These are phyloP conservation scores for Filosporella fistucella DNA, from an alignment of 495 filamentous ascomycete genomes.

Conservation along the genomic window DNA sequence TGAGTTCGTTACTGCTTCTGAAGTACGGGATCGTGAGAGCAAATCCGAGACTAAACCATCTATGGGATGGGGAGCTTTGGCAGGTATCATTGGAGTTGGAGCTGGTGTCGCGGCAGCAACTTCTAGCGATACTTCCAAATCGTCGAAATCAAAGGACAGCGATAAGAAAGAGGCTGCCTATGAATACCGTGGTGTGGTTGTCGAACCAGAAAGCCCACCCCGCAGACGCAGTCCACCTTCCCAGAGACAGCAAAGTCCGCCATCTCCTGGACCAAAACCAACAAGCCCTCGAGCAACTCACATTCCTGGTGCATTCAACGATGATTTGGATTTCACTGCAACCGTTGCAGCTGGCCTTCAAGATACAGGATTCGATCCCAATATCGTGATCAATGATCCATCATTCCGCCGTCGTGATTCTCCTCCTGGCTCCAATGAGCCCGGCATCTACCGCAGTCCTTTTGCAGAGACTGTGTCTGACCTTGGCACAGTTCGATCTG, in stretches of 20 bases:
- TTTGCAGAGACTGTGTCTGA: conserved; percentile 39
- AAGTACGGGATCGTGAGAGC: conserved; percentile 16
- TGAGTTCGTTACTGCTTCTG: conserved; percentile 15
- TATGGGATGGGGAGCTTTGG: conserved; percentile 34
- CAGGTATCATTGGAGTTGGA: conserved; percentile 31
- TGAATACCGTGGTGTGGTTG: conserved; percentile 17
- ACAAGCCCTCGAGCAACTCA: conserved; percentile 19
- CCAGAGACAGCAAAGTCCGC: conserved; percentile 6
- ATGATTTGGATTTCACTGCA: conserved; percentile 66
- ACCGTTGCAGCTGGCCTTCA: conserved; percentile 64
- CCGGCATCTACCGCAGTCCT: conserved; percentile 35
- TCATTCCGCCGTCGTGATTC: conserved; percentile 59
- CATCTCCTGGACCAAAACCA: conserved; percentile 17
- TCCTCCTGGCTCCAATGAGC: conserved; percentile 55
- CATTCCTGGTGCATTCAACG: conserved; percentile 45
- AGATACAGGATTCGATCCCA: conserved; percentile 65
- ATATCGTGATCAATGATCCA: conserved; percentile 64
- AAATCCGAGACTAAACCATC: conserved; percentile 1
- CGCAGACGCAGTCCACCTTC: conserved; percentile 10
- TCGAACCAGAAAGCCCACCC: conserved; percentile 15
- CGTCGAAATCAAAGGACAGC: conserved; percentile 16
- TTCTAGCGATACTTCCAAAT: conserved; percentile 17
- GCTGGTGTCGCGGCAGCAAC: conserved; percentile 20
- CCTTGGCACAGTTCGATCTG: conserved; percentile 20
- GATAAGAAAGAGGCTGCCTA: conserved; percentile 20